Base-by-base conservation (phyloP, 805 yeast genomes). In the Candida chauliodis region DNA sequence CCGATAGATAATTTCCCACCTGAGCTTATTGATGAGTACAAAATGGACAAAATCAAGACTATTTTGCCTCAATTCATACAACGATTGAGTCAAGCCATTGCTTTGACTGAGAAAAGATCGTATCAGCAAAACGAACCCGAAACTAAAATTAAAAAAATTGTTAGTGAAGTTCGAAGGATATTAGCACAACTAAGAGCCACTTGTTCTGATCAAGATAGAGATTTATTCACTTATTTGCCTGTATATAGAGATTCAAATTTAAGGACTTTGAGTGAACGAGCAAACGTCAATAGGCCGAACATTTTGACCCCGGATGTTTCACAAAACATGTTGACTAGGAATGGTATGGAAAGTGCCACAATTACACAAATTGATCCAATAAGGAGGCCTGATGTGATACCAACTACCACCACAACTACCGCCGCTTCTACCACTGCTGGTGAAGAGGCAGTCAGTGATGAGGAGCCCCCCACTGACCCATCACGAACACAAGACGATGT, bases 21-120 rank as follows among this genome's bases (percentile, higher is more conserved):
- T 19, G 40, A 52, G 17, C 27, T 47, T 13, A 38, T 43, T 11
- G 36, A 37, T 11, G 50, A 49, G 28, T 63, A 62, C 38, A 43
- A 49, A 24, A 38, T 41, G n/a, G 48, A 47, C 32, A 58, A 55
- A 30, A 38, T 51, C 17, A 41, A 40, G 31, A 34, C 58, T 2
- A 47, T 58, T 4, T 51, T 65, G 41, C 73, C 73, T 3, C 70
- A 63, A 43, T 66, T 66, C 41, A 59, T 65, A 6, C 65, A 62
- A 34, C 55, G 60, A 40, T 38, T 67, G 17, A 46, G 58, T 10
- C 66, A 53, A 47, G 50, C 69, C 5, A 51, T 63, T 21, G 42
- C 59, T 6, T 48, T 67, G 10, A 58, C 69, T 8, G 71, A 63
- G 45, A 59, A 47, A 35, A 49, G 73, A 31, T 65, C 71, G 4